These are phyloP conservation scores for Kazachstania bromeliacearum DNA, from an alignment of 805 yeast genomes.

Conservation along the genomic window DNA sequence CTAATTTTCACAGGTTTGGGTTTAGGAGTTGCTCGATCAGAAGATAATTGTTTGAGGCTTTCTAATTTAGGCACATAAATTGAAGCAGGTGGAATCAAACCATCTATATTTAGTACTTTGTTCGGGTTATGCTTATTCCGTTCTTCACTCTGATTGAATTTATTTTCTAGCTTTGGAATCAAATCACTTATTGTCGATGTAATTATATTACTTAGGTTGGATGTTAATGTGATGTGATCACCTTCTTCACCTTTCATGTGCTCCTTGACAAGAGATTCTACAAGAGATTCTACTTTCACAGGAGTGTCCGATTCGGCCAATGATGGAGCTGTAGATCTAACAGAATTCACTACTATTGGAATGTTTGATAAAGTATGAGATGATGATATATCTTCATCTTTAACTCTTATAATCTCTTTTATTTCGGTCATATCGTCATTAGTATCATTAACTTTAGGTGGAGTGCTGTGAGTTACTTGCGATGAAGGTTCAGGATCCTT, in stretches of 20 bases:
- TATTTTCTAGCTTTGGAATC: conserved; percentile 11
- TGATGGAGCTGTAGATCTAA: background rate
- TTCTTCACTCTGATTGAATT: too few relatives aligned
- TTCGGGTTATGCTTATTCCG: conserved; percentile 10
- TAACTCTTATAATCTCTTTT: background rate
- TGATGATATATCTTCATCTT: background rate
- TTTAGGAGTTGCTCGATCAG: background rate
- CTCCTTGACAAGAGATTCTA: conserved; percentile 16
- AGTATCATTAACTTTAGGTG: too few relatives aligned
- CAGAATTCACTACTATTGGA: background rate
- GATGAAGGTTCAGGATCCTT: too few relatives aligned
- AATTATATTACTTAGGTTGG: conserved; percentile 13
- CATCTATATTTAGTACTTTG: conserved; percentile 22
- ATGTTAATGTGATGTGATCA: conserved; percentile 9
- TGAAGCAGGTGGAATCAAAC: conserved; percentile 22
- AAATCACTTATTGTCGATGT: conserved; percentile 19
- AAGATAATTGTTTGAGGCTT: background rate
- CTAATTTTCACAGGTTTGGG: background rate
- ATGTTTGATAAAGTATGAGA: background rate
- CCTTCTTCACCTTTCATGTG: conserved; percentile 12
- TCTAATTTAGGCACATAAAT: background rate
- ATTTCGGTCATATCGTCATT: background rate
- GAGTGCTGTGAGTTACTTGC: too few relatives aligned
- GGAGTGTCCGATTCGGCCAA: background rate
- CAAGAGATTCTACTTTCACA: conserved; percentile 12